Base-by-base conservation (phyloP, 2,329 filamentous ascomycete genomes). In the Phaeosphaeriaceae sp. region DNA sequence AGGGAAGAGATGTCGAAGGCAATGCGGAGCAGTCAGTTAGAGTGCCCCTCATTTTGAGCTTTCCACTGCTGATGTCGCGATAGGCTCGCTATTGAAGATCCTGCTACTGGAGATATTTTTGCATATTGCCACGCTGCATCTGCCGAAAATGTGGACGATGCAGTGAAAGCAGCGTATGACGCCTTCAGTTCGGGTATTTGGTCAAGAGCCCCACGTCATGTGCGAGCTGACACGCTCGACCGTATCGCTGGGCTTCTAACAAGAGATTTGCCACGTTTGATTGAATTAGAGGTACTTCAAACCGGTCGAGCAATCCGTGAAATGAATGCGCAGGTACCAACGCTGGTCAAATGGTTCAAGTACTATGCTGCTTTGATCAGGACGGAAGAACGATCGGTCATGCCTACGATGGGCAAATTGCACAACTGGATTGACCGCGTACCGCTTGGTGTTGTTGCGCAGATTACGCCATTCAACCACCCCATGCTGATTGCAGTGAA, bases 281-380 rank as follows among this genome's bases (percentile, higher is more conserved):
- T 89, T 41, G 69, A 75, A 7, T 77, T 88, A 3, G 87, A 90
- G 68, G 84, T 87, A 6, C 75, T 70, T 28, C 87, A 90, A 68
- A 90, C 87, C 0, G 87, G 87, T 2, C 83, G 87, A 0, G 83
- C 83, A 0, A 76, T 87, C 21, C 83, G 87, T 20, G 87, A 90
- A 67, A 88, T 90, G 85, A 78, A 80, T 40, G 86, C 87, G 1
- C 87, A 90, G 66, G 82, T 87, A 4, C 83, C 84, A 0, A 84
- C 82, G 0, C 76, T 90, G 0, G 80, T 85, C 1, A 82, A 84
- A 35, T 90, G 87, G 87, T 85, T 90, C 72, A 84, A 82, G 51
- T 90, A 90, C 74, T 90, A 87, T 62, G 86, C 86, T 1, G 79
- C 85, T 0, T 66, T 89, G 1, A 78, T 88, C 26, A 82, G 87